Conservation (phyloP, 2,329 filamentous ascomycete genomes). For the Trichophyton verrucosum region DNA sequence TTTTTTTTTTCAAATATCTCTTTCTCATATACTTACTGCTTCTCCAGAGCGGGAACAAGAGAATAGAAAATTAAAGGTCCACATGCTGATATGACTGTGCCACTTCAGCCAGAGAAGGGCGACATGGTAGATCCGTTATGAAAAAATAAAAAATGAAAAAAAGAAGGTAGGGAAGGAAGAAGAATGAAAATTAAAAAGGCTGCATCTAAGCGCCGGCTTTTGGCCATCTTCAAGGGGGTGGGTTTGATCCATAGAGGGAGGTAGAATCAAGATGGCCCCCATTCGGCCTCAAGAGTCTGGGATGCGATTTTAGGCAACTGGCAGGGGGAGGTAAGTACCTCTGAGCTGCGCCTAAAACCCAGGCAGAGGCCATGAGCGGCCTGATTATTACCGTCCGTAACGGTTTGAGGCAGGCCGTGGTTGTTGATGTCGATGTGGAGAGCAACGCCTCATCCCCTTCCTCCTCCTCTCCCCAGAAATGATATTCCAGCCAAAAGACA, state of each 20-base stretch:
- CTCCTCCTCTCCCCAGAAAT: neutral
- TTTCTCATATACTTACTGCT: neutral
- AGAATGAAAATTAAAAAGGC: conserved; percentile 6
- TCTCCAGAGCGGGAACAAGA: conserved; percentile 1
- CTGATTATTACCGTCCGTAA: neutral
- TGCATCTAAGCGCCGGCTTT: conserved; percentile 5
- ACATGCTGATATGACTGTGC: conserved; percentile 3
- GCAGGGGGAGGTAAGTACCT: neutral
- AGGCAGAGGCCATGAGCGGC: neutral
- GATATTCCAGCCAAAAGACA: neutral
- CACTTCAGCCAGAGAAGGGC: conserved; percentile 4
- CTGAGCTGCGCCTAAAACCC: neutral
- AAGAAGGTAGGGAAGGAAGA: neutral
- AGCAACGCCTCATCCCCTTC: neutral
- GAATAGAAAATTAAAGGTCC: conserved; percentile 1
- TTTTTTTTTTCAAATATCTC: neutral
- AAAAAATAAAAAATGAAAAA: neutral
- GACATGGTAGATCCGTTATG: conserved; percentile 3
- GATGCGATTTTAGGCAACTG: neutral
- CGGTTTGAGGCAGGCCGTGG: neutral
- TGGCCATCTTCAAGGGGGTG: neutral
- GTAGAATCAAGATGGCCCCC: conserved; percentile 3
- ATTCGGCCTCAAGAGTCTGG: neutral
- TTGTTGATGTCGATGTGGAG: neutral
- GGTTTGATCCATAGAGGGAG: neutral